A percentile compares a stretch with the other conserved stretches of the same genome.
phyloP scores from a whole-genome alignment of 1,139 yeast genomes.

The Diutina neorugosa region DNA sequence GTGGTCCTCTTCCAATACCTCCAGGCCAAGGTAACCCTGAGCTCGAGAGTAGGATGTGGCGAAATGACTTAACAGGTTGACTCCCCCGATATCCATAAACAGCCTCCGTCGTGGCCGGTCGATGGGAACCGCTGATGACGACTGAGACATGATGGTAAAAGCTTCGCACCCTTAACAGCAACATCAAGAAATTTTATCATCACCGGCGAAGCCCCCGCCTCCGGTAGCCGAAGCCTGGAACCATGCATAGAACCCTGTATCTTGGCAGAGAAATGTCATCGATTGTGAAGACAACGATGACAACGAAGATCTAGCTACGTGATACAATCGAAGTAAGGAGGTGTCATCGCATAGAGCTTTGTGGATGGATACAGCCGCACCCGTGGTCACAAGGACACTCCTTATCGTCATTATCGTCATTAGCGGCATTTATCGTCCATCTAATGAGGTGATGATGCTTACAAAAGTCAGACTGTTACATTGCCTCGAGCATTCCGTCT shows the following conservation, averaged over 20 bases:
- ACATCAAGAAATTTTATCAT: background rate
- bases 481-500: no score
- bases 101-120: slow-evolving; percentile 15
- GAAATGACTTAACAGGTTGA: slow-evolving; percentile 62
- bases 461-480: no score
- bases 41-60: slow-evolving; percentile 75
- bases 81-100: slow-evolving; percentile 36
- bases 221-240: background rate
- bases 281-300: no score
- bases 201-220: background rate
- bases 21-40: slow-evolving; percentile 37
- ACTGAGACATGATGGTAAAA: background rate
- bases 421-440: no score
- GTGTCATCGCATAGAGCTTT: no score
- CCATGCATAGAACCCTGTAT: background rate
- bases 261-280: background rate
- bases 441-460: no score
- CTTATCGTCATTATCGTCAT: no score
- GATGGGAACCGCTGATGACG: background rate
- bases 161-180: background rate
- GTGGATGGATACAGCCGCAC: no score
- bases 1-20: slow-evolving; percentile 11
- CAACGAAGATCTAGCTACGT: no score
- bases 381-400: no score
- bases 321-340: no score